Percentiles rank a stretch among this genome's conserved stretches.
Conservation (phyloP, 1,284 basidiomycete genomes). For the Fomitopsis palustris region DNA sequence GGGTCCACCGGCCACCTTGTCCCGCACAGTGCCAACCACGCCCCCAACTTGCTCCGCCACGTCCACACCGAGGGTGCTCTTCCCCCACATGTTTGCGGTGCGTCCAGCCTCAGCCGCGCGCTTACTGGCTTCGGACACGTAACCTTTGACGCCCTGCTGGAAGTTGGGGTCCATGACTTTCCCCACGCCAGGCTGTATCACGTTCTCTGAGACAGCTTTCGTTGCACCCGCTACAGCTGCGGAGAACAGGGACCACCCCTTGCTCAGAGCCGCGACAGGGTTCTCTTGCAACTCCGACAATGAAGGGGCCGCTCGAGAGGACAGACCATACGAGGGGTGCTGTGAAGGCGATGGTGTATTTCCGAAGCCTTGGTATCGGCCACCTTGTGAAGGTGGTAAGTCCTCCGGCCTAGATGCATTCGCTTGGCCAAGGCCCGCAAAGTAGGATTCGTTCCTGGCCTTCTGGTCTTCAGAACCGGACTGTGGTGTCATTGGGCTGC, state of each 20-base stretch:
- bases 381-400: conserved; percentile 82
- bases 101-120: conserved; percentile 54
- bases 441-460: conserved; percentile 73
- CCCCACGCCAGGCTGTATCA: conserved; percentile 81
- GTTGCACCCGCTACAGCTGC: conserved; percentile 71
- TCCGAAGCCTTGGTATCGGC: conserved; percentile 83
- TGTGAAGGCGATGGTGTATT: conserved; percentile 59
- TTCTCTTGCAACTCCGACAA: conserved; percentile 76
- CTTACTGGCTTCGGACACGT: conserved; percentile 65
- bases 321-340: conserved; percentile 60
- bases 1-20: conserved; percentile 34
- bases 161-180: conserved; percentile 73
- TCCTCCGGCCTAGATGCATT: conserved; percentile 71
- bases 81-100: conserved; percentile 71
- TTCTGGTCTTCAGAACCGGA: conserved; percentile 53
- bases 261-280: conserved; percentile 72
- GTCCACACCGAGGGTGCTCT: conserved; percentile 72
- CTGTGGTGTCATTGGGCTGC: conserved; percentile 30
- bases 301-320: conserved; percentile 68
- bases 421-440: conserved; percentile 64
- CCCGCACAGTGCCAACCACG: conserved; percentile 54
- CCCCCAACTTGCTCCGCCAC: conserved; percentile 69
- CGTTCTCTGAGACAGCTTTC: conserved; percentile 70
- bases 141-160: conserved; percentile 67
- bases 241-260: conserved; percentile 84